Evolutionary conservation across 495 filamentous ascomycete species (phyloP), one percentile per base, ranked within the genome.

Genomic region (Cairneyella variabilis): DNA sequence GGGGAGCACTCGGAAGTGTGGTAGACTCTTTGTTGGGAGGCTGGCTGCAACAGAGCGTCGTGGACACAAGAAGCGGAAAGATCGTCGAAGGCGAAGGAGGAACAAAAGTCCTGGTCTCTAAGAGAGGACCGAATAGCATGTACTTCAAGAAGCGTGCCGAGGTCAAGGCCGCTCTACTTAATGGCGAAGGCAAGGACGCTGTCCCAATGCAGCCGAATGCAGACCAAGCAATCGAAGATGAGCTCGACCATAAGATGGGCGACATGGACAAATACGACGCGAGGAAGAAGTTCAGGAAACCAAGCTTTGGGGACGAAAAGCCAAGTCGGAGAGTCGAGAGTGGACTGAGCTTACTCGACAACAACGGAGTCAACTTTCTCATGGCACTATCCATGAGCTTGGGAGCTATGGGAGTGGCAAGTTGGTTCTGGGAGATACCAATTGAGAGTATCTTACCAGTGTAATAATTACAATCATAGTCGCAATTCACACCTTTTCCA

Each of bases 31-130:
- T 95, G 0, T 77, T 98, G 0, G 93, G 93, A 9, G 93, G 88
- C 3, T 70, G 90, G 58, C 72, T 96, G 36, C 93, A 98, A 66
- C 82, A 85, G 18, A 95, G 85, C 57, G 91, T 98, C 2, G 79
- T 91, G 21, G 93, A 97, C 62, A 79, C 85, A 34, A 71, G 85
- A 48, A 86, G 78, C 1, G 91, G 90, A 25, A 92, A 91, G 73
- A 78, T 98, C 23, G 83, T 98, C 1, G 93, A 97, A 69, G 92
- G 90, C 2, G 80, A 80, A 14, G 90, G 91, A 25, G 93, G 93
- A 3, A 69, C 76, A 54, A 91, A 88, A 63, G 93, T 95, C 46
- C 62, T 80, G 2, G 66, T 78, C 1, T 71, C 72, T 0, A 49
- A 53, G 7, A 51, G 34, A 7, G 60, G 65, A 18, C 54, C 60